Evolutionary conservation across 2,329 filamentous ascomycete species (phyloP).

Genomic region (Penicillium palitans): DNA sequence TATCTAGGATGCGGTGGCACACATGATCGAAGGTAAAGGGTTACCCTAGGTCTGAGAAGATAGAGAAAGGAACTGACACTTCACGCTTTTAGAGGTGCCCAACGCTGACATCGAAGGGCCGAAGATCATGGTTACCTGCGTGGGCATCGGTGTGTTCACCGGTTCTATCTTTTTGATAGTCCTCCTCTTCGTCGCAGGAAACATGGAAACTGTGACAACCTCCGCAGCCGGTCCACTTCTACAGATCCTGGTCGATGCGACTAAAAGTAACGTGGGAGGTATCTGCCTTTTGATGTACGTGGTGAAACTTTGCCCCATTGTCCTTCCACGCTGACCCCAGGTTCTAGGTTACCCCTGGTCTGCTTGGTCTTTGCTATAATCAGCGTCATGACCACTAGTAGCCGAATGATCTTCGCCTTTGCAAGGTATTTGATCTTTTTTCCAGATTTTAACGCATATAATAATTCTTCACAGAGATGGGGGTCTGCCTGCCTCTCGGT

Average conservation of each 20-base stretch:
- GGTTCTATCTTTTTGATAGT: constrained; percentile 63
- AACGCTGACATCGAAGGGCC: constrained; percentile 56
- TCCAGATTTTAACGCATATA: neutral
- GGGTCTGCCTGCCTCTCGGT: constrained; percentile 61
- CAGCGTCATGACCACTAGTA: constrained; percentile 39
- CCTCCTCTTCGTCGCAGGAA: constrained; percentile 62
- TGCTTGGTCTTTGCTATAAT: constrained; percentile 36
- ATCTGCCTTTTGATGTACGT: constrained; percentile 61
- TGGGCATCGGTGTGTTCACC: constrained; percentile 61
- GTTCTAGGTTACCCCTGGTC: constrained; percentile 31
- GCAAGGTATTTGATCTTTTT: constrained; percentile 25
- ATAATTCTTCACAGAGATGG: constrained; percentile 52
- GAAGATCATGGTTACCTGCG: constrained; percentile 64
- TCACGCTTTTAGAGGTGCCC: constrained; percentile 34
- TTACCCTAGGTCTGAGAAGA: neutral
- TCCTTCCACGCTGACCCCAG: constrained; percentile 6
- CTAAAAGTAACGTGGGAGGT: constrained; percentile 60
- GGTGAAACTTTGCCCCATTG: neutral
- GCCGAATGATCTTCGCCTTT: constrained; percentile 39
- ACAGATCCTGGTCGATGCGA: constrained; percentile 64
- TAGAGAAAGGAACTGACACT: neutral
- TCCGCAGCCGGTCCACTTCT: constrained; percentile 59
- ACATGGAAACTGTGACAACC: constrained; percentile 56
- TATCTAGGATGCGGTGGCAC: constrained; percentile 40
- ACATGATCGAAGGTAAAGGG: constrained; percentile 50